These are phyloP conservation scores for Saccharomyces hybrid DNA, from an alignment of 1,139 yeast genomes.

Conservation along the genomic window DNA sequence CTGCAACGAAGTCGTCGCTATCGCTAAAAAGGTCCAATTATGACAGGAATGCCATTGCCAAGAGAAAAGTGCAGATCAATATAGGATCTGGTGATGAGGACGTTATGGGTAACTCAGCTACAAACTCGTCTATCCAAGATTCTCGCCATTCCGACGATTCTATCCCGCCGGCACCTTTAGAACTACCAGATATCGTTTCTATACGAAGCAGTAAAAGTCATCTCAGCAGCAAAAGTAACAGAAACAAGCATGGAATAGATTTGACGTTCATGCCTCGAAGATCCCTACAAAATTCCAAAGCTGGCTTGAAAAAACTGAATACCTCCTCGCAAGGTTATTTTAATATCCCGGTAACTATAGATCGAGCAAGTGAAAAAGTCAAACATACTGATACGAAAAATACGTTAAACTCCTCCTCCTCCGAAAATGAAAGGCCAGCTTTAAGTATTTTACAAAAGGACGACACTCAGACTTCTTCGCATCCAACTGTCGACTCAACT, in stretches of 20 bases:
- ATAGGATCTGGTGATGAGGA: not conserved
- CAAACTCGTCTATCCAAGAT: not conserved
- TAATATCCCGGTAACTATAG: slow-evolving; percentile 18
- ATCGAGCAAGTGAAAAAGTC: slow-evolving; percentile 2
- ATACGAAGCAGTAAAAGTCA: slow-evolving; percentile 6
- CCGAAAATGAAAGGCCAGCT: not conserved
- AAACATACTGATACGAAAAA: not conserved
- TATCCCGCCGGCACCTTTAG: slow-evolving; percentile 8
- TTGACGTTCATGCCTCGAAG: slow-evolving; percentile 15
- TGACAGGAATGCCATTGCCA: slow-evolving; percentile 17
- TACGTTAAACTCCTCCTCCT: not conserved
- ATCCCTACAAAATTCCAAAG: slow-evolving; percentile 20
- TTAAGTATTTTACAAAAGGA: not conserved
- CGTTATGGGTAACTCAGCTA: not conserved
- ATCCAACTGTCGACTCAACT: not conserved
- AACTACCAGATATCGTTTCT: slow-evolving; percentile 21
- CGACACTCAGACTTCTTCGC: not conserved
- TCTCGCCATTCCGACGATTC: slow-evolving; percentile 2
- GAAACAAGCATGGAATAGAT: slow-evolving; percentile 7
- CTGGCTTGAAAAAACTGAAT: slow-evolving; percentile 17
- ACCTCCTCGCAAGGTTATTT: slow-evolving; percentile 12
- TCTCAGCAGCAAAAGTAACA: not conserved
- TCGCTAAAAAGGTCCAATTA: slow-evolving; percentile 11
- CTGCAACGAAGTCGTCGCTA: slow-evolving; percentile 9
- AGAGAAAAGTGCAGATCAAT: slow-evolving; percentile 14